These are phyloP conservation scores for Clarireedia hainanense DNA, from an alignment of 2,329 filamentous ascomycete genomes.

Conservation along the genomic window DNA sequence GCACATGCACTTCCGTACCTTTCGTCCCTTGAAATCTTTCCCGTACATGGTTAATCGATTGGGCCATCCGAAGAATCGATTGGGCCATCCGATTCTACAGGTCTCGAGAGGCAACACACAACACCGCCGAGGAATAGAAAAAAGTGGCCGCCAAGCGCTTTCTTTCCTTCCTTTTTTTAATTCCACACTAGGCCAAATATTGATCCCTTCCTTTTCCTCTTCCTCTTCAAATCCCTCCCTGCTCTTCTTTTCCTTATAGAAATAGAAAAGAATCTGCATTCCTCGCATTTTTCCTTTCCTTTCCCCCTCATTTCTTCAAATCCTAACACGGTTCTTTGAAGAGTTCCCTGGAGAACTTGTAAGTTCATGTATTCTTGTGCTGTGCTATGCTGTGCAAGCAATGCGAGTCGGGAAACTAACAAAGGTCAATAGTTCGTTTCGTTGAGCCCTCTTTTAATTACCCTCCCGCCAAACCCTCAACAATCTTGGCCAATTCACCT, in stretches of 20 bases:
- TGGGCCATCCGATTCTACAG: no score
- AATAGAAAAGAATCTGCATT: background rate
- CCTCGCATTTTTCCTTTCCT: background rate
- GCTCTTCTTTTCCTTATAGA: background rate
- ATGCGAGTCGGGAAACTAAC: background rate
- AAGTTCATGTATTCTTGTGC: background rate
- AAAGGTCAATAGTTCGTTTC: background rate
- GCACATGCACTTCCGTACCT: background rate
- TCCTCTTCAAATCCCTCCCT: background rate
- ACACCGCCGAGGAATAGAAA: background rate
- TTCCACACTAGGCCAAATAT: background rate
- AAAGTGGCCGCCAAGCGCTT: no score
- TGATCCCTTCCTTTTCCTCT: background rate
- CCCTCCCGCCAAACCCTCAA: slow-evolving; percentile 3
- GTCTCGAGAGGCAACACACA: background rate
- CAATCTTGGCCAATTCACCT: slow-evolving; percentile 3
- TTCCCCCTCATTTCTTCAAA: background rate
- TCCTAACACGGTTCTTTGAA: background rate
- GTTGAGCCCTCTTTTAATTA: slow-evolving; percentile 3
- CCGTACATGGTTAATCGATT: no score
- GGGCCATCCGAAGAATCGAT: no score
- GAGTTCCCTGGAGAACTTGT: background rate
- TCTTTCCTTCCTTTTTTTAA: background rate
- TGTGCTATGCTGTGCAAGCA: background rate
- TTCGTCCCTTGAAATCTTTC: no score